phyloP scores from a whole-genome alignment of 2,329 filamentous ascomycete species.

The Colletotrichum tabaci region DNA sequence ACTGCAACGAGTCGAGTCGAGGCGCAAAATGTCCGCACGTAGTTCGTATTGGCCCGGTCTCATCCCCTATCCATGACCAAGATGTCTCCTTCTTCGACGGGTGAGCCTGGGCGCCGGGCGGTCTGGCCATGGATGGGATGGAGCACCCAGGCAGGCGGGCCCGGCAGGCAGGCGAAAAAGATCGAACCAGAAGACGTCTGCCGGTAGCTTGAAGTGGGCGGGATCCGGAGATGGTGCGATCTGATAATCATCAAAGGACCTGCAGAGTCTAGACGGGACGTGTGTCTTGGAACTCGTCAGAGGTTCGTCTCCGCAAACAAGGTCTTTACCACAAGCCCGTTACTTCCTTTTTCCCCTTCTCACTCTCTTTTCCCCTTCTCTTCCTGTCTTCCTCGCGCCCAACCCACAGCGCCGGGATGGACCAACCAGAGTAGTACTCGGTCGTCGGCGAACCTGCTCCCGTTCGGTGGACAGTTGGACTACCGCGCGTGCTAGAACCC shows the following conservation, averaged over 20 bases:
- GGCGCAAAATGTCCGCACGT: neutral
- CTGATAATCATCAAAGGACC: constrained; percentile 17
- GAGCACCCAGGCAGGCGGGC: neutral
- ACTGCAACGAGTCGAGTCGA: neutral
- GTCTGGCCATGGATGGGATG: neutral
- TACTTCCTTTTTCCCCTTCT: neutral
- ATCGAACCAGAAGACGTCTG: constrained; percentile 20
- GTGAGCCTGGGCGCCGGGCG: neutral
- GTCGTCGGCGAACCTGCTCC: constrained; percentile 33
- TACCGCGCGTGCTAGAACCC: constrained; percentile 1
- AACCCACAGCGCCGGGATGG: constrained; percentile 12
- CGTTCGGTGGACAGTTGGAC: constrained; percentile 10
- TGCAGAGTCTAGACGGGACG: neutral
- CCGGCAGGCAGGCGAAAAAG: constrained; percentile 5
- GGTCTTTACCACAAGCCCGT: neutral
- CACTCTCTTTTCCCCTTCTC: neutral
- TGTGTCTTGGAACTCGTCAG: neutral
- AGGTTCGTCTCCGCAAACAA: neutral
- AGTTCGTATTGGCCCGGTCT: neutral
- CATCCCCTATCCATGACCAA: neutral
- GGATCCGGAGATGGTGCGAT: constrained; percentile 33
- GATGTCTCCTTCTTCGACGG: neutral
- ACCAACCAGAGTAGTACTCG: constrained; percentile 38
- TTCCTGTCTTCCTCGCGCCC: neutral
- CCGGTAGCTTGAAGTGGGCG: constrained; percentile 29